Conservation (phyloP, 2,329 filamentous ascomycete species). For the Zymoseptoria ardabiliae region DNA sequence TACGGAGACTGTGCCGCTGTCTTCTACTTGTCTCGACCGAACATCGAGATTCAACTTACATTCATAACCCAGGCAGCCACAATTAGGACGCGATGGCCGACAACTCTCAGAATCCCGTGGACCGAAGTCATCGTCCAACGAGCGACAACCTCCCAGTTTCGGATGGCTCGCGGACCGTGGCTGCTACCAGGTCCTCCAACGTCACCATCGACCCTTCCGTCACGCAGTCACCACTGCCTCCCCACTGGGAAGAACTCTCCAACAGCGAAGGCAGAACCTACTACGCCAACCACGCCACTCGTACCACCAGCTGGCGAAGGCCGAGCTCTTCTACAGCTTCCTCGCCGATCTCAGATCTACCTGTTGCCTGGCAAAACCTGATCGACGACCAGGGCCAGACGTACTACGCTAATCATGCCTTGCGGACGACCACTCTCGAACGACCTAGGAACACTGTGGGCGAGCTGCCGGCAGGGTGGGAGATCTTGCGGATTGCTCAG, state of each 20-base stretch:
- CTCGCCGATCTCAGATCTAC: neutral
- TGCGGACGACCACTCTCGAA: conserved; percentile 1
- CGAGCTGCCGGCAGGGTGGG: conserved; percentile 5
- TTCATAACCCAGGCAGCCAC: neutral
- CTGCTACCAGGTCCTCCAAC: neutral
- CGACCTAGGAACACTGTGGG: neutral
- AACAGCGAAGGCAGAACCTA: conserved; percentile 1
- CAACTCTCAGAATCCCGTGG: neutral
- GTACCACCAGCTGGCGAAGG: neutral
- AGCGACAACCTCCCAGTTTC: neutral
- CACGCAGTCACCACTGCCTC: neutral
- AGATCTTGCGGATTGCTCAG: neutral
- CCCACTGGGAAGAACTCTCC: conserved; percentile 2
- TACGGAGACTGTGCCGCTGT: neutral
- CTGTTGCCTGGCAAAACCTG: conserved; percentile 4
- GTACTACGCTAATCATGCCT: conserved; percentile 3
- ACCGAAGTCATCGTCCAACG: neutral
- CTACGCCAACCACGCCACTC: conserved; percentile 2
- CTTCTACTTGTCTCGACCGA: neutral
- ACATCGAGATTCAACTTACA: neutral
- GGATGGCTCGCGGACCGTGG: neutral
- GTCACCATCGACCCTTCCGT: neutral
- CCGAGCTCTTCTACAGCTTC: neutral
- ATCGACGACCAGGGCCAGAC: conserved; percentile 1
- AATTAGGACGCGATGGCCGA: neutral